phyloP scores from a whole-genome alignment of 441 rosid genomes.

The Euphorbia schlechtendalii region DNA sequence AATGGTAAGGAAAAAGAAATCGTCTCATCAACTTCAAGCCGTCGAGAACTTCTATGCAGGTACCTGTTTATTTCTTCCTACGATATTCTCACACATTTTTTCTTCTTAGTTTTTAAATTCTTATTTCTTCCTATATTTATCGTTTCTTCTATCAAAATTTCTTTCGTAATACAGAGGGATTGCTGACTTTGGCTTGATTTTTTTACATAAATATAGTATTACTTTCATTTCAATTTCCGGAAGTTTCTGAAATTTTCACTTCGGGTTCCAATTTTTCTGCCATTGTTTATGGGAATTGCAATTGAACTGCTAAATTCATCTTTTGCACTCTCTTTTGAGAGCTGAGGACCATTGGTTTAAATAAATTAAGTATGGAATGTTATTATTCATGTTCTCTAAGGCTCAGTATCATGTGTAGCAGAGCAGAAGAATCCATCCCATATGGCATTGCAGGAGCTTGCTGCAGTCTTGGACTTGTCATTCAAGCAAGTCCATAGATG shows the following conservation, averaged over 20 bases:
- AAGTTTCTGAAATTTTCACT: background rate
- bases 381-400: constrained; percentile 14
- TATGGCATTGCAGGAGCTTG: constrained; percentile 37
- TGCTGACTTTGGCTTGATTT: background rate
- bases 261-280: background rate
- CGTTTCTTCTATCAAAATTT: background rate
- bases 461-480: constrained; percentile 38
- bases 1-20: constrained; percentile 60
- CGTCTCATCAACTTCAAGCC: constrained; percentile 58
- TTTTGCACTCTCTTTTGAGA: background rate
- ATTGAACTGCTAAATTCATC: background rate
- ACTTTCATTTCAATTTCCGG: background rate
- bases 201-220: background rate
- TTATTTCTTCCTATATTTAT: background rate
- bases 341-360: background rate
- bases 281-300: background rate
- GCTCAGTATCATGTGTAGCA: constrained; percentile 27
- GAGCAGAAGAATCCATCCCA: constrained; percentile 57
- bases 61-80: constrained; percentile 11
- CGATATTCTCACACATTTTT: background rate
- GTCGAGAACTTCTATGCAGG: constrained; percentile 64
- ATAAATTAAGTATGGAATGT: background rate
- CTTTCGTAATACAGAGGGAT: background rate
- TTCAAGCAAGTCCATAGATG: constrained; percentile 65
- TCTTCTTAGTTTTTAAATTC: background rate